Percentiles rank a stretch among this genome's conserved stretches.
phyloP scores from a whole-genome alignment of 2,329 filamentous ascomycete species.

The Hymenoscyphus scutula region DNA sequence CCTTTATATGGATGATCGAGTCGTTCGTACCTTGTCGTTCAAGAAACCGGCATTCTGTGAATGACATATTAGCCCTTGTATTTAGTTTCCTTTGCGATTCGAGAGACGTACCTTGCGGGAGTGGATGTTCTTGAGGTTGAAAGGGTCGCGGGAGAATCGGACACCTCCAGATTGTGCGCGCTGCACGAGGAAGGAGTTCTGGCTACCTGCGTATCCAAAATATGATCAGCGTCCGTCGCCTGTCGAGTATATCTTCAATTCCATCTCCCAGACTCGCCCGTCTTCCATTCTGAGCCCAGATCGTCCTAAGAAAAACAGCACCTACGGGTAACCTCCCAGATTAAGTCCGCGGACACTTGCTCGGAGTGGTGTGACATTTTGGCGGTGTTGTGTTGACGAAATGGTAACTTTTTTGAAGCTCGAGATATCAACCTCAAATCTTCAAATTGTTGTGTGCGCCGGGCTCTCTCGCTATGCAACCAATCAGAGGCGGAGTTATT shows the following conservation, averaged over 20 bases:
- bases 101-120: constrained; percentile 71
- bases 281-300: constrained; percentile 4
- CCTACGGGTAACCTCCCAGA: constrained; percentile 96
- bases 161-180: constrained; percentile 74
- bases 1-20: neutral
- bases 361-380: constrained; percentile 53
- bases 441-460: constrained; percentile 10
- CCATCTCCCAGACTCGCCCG: neutral
- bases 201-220: constrained; percentile 58
- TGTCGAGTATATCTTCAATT: constrained; percentile 4
- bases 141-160: constrained; percentile 89
- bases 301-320: constrained; percentile 36
- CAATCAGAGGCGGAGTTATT: constrained; percentile 16
- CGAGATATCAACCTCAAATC: constrained; percentile 12
- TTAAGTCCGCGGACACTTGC: constrained; percentile 83
- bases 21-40: constrained; percentile 77
- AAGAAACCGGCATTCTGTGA: constrained; percentile 82
- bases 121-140: constrained; percentile 92
- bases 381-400: constrained; percentile 20
- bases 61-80: constrained; percentile 20
- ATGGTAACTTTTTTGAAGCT: constrained; percentile 17
- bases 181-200: constrained; percentile 93
- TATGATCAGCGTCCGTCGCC: constrained; percentile 18
- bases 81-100: neutral
- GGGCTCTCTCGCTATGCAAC: neutral